These are phyloP conservation scores for Phaeosphaeriaceae sp. DNA, from an alignment of 2,329 filamentous ascomycete species.

Conservation along the genomic window DNA sequence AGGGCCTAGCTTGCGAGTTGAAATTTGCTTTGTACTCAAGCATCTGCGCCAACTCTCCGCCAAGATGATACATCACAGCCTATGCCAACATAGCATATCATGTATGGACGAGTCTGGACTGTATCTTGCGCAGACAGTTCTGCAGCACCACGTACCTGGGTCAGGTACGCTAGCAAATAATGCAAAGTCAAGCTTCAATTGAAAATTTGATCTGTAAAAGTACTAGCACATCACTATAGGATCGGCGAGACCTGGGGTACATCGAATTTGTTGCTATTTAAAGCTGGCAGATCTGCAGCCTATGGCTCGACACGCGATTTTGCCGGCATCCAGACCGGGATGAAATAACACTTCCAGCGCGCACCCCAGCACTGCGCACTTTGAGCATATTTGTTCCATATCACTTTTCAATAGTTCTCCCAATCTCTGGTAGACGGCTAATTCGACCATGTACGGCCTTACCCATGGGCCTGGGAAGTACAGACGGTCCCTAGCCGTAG, in stretches of 20 bases:
- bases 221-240: not conserved
- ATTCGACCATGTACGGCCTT: slow-evolving; percentile 15
- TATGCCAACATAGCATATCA: not conserved
- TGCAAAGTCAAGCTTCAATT: not conserved
- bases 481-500: slow-evolving; percentile 4
- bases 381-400: slow-evolving; percentile 34
- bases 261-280: slow-evolving; percentile 29
- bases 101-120: slow-evolving; percentile 5
- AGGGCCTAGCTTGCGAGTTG: slow-evolving; percentile 18
- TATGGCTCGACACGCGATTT: slow-evolving; percentile 32
- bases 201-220: not conserved
- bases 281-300: slow-evolving; percentile 26
- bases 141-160: not conserved
- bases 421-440: slow-evolving; percentile 24
- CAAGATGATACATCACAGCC: not conserved
- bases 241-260: slow-evolving; percentile 18
- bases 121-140: not conserved
- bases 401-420: slow-evolving; percentile 23
- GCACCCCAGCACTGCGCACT: slow-evolving; percentile 30
- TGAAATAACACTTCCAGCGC: slow-evolving; percentile 22
- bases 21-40: not conserved
- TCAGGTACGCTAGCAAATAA: slow-evolving; percentile 1
- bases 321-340: slow-evolving; percentile 30
- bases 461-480: slow-evolving; percentile 29
- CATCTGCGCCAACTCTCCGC: not conserved